Evolutionary conservation across 2,329 filamentous ascomycete species (phyloP).

Genomic region (Clonostachys byssicola): DNA sequence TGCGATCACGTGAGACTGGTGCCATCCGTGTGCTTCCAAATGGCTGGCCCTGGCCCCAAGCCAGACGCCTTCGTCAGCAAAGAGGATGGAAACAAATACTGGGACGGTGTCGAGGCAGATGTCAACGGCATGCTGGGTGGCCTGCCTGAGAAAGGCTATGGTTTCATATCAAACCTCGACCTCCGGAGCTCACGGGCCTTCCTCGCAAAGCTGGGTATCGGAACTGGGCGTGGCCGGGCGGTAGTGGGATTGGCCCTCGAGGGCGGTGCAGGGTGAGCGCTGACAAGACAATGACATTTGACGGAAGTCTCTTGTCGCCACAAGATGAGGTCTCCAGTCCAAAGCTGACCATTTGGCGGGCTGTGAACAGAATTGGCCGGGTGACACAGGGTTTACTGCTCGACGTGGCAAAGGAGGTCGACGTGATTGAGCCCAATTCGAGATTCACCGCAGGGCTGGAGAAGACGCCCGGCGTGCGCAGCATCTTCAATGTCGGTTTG

Average conservation of each 20-base stretch:
- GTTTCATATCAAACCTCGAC: slow-evolving; percentile 54
- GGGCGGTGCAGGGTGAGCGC: slow-evolving; percentile 31
- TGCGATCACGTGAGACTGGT: too few relatives aligned
- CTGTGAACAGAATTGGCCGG: slow-evolving; percentile 65
- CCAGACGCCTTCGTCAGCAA: too few relatives aligned
- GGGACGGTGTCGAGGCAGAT: slow-evolving; percentile 37
- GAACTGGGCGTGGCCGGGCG: slow-evolving; percentile 23
- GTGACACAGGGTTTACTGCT: slow-evolving; percentile 76
- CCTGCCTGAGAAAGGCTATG: slow-evolving; percentile 15
- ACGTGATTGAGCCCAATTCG: slow-evolving; percentile 79
- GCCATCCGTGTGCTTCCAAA: too few relatives aligned
- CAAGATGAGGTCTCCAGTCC: too few relatives aligned
- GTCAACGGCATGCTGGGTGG: slow-evolving; percentile 79
- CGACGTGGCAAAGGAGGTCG: slow-evolving; percentile 64
- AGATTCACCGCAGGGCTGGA: slow-evolving; percentile 70
- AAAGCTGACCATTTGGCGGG: too few relatives aligned
- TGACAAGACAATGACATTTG: too few relatives aligned
- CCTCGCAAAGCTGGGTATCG: slow-evolving; percentile 57
- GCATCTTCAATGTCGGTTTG: slow-evolving; percentile 68
- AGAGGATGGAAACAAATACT: slow-evolving; percentile 29
- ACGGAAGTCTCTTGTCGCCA: too few relatives aligned
- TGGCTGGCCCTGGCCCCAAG: too few relatives aligned
- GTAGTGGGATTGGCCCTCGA: slow-evolving; percentile 23
- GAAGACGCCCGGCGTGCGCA: slow-evolving; percentile 51
- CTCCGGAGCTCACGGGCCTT: slow-evolving; percentile 67